These are phyloP conservation scores for Tylopilus sp. DNA, from an alignment of 768 basidiomycete genomes.

Conservation along the genomic window DNA sequence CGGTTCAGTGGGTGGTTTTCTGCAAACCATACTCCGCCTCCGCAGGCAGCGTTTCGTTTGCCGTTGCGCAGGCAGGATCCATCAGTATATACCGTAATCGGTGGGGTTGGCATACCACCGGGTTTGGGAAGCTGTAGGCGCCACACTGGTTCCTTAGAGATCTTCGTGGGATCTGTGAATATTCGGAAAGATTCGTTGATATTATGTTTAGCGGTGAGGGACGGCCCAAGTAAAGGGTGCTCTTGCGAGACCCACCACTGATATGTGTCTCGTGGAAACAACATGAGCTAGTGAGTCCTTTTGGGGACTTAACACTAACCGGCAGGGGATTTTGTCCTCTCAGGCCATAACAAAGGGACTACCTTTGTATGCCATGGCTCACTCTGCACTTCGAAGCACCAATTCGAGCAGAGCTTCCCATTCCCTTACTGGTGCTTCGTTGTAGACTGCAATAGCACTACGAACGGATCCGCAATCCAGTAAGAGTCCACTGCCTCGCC, in stretches of 20 bases:
- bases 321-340: slow-evolving; percentile 6
- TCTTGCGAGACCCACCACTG: background rate
- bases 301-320: too few relatives aligned
- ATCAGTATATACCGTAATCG: too few relatives aligned
- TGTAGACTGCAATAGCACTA: background rate
- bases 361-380: background rate
- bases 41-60: background rate
- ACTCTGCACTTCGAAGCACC: background rate
- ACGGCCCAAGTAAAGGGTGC: too few relatives aligned
- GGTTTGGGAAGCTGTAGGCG: too few relatives aligned
- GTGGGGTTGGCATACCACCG: too few relatives aligned
- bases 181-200: too few relatives aligned
- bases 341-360: slow-evolving; percentile 1
- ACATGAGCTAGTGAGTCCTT: background rate
- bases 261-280: background rate
- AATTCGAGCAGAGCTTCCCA: background rate
- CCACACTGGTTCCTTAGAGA: too few relatives aligned
- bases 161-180: too few relatives aligned
- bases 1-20: background rate
- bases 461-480: background rate
- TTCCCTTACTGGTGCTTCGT: slow-evolving; percentile 3
- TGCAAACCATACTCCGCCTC: background rate
- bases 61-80: too few relatives aligned
- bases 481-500: slow-evolving; percentile 3
- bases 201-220: too few relatives aligned